Evolutionary conservation across 306 rosid species (phyloP).

Genomic region (Nissolia schottii): DNA sequence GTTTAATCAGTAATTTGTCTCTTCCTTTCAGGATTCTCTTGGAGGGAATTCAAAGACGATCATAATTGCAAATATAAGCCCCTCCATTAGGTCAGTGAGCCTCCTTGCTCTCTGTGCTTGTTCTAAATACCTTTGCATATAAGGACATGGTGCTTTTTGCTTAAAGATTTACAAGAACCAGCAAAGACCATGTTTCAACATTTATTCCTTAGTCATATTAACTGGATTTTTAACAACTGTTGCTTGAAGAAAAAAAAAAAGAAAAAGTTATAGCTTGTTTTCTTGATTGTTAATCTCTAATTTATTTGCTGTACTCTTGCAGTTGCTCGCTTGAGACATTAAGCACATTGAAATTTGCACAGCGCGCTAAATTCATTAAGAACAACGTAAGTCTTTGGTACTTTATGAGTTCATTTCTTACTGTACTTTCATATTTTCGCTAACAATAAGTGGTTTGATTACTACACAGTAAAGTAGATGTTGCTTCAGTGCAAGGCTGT

Average conservation of each 20-base stretch:
- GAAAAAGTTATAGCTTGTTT: neutral
- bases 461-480: neutral
- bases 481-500: constrained; percentile 1
- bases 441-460: neutral
- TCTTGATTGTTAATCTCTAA: neutral
- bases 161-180: neutral
- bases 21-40: constrained; percentile 80
- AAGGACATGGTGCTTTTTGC: neutral
- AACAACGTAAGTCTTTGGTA: constrained; percentile 64
- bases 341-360: constrained; percentile 98
- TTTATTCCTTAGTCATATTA: neutral
- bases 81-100: constrained; percentile 78
- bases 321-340: constrained; percentile 96
- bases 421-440: neutral
- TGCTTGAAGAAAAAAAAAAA: too few species aligned
- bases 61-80: constrained; percentile 90
- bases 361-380: constrained; percentile 92
- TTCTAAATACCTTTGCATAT: constrained; percentile 12
- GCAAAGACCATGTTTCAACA: neutral
- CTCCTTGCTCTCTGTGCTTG: constrained; percentile 9
- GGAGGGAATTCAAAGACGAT: constrained; percentile 94
- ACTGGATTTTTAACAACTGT: neutral
- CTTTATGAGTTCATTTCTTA: neutral
- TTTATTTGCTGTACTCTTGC: constrained; percentile 31
- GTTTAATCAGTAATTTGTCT: constrained; percentile 15